These are phyloP conservation scores for Cladosporium austrohemisphaericum DNA, from an alignment of 2,329 filamentous ascomycete genomes.

Conservation along the genomic window DNA sequence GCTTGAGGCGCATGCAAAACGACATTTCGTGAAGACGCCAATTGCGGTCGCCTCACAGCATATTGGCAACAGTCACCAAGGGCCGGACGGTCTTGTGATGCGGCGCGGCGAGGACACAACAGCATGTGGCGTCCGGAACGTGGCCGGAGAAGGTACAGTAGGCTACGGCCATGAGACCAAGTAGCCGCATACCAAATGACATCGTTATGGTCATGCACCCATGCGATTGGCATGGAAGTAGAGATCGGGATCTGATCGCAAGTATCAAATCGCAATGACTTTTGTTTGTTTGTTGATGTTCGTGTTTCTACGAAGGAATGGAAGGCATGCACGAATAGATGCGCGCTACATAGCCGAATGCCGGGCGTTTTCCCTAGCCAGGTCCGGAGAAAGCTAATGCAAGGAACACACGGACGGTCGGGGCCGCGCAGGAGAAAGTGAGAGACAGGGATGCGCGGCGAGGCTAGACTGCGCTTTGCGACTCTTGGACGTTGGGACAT, in stretches of 20 bases:
- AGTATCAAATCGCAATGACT: neutral
- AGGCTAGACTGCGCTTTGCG: constrained; percentile 4
- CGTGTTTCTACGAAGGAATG: neutral
- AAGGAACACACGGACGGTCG: constrained; percentile 13
- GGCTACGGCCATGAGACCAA: neutral
- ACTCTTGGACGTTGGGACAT: constrained; percentile 4
- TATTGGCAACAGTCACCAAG: constrained; percentile 3
- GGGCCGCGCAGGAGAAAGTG: neutral
- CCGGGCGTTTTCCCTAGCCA: neutral
- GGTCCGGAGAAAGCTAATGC: constrained; percentile 8
- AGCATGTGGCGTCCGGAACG: neutral
- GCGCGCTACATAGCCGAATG: neutral
- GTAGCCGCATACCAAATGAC: neutral
- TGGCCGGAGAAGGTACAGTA: neutral
- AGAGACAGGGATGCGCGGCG: neutral
- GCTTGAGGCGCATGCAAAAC: no score
- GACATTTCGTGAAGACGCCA: constrained; percentile 1
- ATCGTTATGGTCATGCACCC: no score
- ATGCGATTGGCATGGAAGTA: no score
- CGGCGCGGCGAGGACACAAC: neutral
- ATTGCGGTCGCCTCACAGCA: no score
- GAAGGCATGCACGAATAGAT: neutral
- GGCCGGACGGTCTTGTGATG: neutral
- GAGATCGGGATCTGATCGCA: no score
- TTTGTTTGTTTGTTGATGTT: neutral